Conservation (phyloP, 305 asterid species). For the Vinca major region DNA sequence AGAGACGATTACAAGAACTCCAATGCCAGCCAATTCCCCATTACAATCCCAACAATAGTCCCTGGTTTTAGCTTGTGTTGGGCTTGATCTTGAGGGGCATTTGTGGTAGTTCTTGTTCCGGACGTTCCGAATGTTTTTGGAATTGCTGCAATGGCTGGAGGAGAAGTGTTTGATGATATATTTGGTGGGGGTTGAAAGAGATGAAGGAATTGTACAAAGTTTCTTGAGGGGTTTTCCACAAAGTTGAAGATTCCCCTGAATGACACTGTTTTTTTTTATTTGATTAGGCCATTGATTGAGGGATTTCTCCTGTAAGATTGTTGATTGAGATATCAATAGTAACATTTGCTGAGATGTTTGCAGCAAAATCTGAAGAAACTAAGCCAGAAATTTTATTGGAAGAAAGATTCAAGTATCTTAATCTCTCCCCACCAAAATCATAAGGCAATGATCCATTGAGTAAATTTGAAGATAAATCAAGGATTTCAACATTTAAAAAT, state of each 20-base stretch:
- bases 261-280: slow-evolving; percentile 56
- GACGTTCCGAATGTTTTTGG: slow-evolving; percentile 41
- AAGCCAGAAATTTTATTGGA: slow-evolving; percentile 58
- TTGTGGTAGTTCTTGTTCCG: slow-evolving; percentile 22
- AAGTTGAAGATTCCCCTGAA: slow-evolving; percentile 54
- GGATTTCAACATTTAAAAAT: slow-evolving; percentile 27
- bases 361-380: slow-evolving; percentile 44
- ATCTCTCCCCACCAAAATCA: slow-evolving; percentile 54
- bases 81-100: slow-evolving; percentile 19
- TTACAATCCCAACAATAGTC: slow-evolving; percentile 48
- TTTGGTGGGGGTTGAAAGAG: slow-evolving; percentile 54
- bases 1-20: slow-evolving; percentile 42
- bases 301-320: slow-evolving; percentile 65
- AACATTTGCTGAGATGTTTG: slow-evolving; percentile 44
- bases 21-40: slow-evolving; percentile 61
- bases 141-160: slow-evolving; percentile 87
- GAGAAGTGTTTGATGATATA: slow-evolving; percentile 31
- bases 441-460: slow-evolving; percentile 57
- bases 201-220: slow-evolving; percentile 58
- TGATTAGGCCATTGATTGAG: slow-evolving; percentile 33
- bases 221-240: slow-evolving; percentile 76
- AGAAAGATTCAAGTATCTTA: slow-evolving; percentile 68
- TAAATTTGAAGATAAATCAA: slow-evolving; percentile 64
- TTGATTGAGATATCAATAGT: slow-evolving; percentile 74
- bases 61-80: slow-evolving; percentile 54